These are phyloP conservation scores for Wickerhamomyces xylosicus DNA, from an alignment of 805 yeast genomes.

Conservation along the genomic window DNA sequence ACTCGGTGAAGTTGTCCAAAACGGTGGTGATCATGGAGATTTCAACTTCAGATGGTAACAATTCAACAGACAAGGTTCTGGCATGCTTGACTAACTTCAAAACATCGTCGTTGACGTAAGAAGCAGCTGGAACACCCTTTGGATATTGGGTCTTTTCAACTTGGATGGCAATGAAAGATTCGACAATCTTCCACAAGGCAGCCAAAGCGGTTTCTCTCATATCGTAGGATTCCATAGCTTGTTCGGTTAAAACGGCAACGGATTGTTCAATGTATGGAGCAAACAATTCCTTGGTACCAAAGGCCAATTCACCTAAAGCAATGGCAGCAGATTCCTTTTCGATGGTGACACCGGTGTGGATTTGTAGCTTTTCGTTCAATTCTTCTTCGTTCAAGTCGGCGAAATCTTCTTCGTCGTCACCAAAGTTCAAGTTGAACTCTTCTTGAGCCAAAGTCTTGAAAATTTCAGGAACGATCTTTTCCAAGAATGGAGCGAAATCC, in stretches of 20 bases:
- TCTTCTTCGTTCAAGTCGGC: conserved; percentile 42
- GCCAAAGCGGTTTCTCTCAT: conserved; percentile 79
- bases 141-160: conserved; percentile 43
- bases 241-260: conserved; percentile 51
- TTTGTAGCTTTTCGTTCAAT: conserved; percentile 62
- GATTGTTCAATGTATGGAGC: conserved; percentile 67
- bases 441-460: conserved; percentile 77
- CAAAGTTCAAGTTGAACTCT: conserved; percentile 63
- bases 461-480: conserved; percentile 73
- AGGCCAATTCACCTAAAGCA: conserved; percentile 79
- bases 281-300: conserved; percentile 77
- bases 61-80: conserved; percentile 52
- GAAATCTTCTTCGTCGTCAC: conserved; percentile 31
- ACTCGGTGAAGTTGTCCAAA: conserved; percentile 63
- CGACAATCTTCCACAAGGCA: conserved; percentile 75
- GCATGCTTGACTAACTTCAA: conserved; percentile 53
- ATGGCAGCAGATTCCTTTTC: conserved; percentile 95
- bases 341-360: conserved; percentile 89
- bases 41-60: conserved; percentile 75
- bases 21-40: conserved; percentile 69
- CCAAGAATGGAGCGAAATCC: conserved; percentile 80
- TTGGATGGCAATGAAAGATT: conserved; percentile 51
- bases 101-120: conserved; percentile 49
- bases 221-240: conserved; percentile 80
- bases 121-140: conserved; percentile 50